These are phyloP conservation scores for Mycotypha africana DNA, from an alignment of 371 early-diverging fungal genomes.

Conservation along the genomic window DNA sequence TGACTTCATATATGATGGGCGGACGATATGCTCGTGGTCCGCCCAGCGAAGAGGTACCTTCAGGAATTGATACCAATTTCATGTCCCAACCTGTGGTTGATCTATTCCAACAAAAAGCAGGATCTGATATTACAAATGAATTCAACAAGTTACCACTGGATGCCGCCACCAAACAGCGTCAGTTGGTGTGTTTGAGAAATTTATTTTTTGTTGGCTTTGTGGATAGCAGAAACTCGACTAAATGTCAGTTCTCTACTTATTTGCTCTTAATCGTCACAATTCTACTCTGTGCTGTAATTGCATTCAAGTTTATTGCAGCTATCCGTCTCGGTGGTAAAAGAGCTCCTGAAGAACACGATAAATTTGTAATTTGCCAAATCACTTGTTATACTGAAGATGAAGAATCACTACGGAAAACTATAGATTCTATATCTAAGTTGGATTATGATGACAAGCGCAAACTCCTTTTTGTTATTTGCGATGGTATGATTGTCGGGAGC, in stretches of 20 bases:
- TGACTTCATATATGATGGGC: slow-evolving; percentile 51
- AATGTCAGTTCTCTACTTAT: slow-evolving; percentile 86
- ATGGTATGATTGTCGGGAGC: slow-evolving; percentile 78
- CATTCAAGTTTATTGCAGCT: slow-evolving; percentile 89
- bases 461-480: slow-evolving; percentile 86
- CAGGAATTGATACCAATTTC: slow-evolving; percentile 49
- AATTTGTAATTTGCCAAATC: slow-evolving; percentile 82
- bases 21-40: slow-evolving; percentile 29
- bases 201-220: slow-evolving; percentile 85
- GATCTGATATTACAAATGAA: slow-evolving; percentile 60
- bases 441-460: slow-evolving; percentile 94
- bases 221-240: slow-evolving; percentile 75
- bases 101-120: slow-evolving; percentile 57
- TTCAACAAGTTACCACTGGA: slow-evolving; percentile 40
- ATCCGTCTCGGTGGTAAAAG: slow-evolving; percentile 74
- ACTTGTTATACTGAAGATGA: slow-evolving; percentile 99
- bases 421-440: slow-evolving; percentile 86
- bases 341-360: slow-evolving; percentile 82
- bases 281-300: slow-evolving; percentile 75
- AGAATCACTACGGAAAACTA: slow-evolving; percentile 85
- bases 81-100: slow-evolving; percentile 50
- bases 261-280: slow-evolving; percentile 74
- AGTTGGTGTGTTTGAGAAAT: slow-evolving; percentile 69
- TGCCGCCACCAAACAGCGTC: slow-evolving; percentile 21
- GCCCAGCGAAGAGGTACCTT: slow-evolving; percentile 28